phyloP scores from a whole-genome alignment of 2,329 filamentous ascomycete genomes.

The Fusarium praegraminearum region DNA sequence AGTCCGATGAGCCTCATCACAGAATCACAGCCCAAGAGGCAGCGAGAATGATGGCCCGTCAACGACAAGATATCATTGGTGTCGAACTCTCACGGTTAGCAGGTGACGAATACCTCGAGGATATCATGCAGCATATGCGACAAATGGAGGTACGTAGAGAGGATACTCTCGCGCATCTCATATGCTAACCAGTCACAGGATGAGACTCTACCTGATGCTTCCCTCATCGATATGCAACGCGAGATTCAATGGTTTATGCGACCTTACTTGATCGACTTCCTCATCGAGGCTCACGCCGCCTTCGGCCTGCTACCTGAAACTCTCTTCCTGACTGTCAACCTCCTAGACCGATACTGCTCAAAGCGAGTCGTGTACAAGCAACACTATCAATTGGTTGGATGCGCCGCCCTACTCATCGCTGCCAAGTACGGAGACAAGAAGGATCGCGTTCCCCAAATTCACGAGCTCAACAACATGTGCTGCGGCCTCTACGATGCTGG shows the following conservation, averaged over 20 bases:
- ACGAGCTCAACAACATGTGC: conserved; percentile 99
- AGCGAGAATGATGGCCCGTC: conserved; percentile 80
- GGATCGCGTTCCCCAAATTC: conserved; percentile 96
- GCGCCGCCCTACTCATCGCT: conserved; percentile 93
- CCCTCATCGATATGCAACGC: conserved; percentile 98
- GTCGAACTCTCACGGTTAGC: conserved; percentile 88
- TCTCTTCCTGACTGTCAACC: conserved; percentile 94
- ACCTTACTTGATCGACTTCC: conserved; percentile 96
- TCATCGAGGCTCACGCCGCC: conserved; percentile 95
- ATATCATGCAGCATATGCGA: conserved; percentile 93
- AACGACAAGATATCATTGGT: conserved; percentile 88
- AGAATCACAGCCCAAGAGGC: conserved; percentile 80
- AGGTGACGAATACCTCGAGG: conserved; percentile 91
- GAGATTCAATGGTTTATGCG: conserved; percentile 99
- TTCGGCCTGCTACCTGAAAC: conserved; percentile 96
- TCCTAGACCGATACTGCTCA: conserved; percentile 97
- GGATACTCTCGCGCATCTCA: background rate
- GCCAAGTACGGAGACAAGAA: conserved; percentile 99
- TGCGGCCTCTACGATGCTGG: conserved; percentile 97
- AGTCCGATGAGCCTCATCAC: conserved; percentile 64
- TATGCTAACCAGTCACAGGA: conserved; percentile 60
- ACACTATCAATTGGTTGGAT: conserved; percentile 97
- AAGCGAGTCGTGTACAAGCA: conserved; percentile 98
- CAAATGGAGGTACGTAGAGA: conserved; percentile 81
- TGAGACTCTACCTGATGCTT: conserved; percentile 93